Evolutionary conservation across 2,329 filamentous ascomycete genomes (phyloP).

Genomic region (Paradendryphiella salina): DNA sequence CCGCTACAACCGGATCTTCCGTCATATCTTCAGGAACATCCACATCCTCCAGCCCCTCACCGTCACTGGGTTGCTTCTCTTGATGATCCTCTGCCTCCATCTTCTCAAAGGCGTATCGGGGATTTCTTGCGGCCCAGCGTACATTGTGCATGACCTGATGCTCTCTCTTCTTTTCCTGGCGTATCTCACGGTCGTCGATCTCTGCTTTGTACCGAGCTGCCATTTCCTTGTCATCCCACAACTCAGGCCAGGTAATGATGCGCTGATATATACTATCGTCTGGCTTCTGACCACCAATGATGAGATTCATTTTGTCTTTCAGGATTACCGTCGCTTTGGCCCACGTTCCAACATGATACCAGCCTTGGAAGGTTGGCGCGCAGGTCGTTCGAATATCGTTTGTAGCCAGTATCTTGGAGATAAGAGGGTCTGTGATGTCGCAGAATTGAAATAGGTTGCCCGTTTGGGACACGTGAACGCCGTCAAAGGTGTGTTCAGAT

Average conservation of each 20-base stretch:
- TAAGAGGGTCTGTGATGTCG: conserved; percentile 81
- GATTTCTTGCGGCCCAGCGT: conserved; percentile 40
- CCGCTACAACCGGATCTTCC: conserved; percentile 35
- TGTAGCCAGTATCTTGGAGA: conserved; percentile 67
- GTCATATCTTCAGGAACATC: conserved; percentile 40
- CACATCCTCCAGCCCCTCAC: conserved; percentile 25
- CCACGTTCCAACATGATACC: conserved; percentile 80
- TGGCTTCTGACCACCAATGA: conserved; percentile 43
- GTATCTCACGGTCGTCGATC: conserved; percentile 28
- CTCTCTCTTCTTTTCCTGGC: conserved; percentile 32
- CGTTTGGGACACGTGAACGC: conserved; percentile 71
- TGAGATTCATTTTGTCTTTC: conserved; percentile 72
- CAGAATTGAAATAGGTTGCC: conserved; percentile 94
- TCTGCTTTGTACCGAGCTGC: conserved; percentile 36
- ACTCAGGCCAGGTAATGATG: conserved; percentile 39
- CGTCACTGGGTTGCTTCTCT: conserved; percentile 6
- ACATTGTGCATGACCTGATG: conserved; percentile 41
- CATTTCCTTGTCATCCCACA: conserved; percentile 41
- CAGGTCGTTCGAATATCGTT: conserved; percentile 54
- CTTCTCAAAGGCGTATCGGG: conserved; percentile 41
- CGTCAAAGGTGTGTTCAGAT: conserved; percentile 75
- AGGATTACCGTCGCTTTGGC: conserved; percentile 84
- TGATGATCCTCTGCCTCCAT: conserved; percentile 24
- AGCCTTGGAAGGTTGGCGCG: conserved; percentile 66
- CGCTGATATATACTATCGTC: conserved; percentile 39